Evolutionary conservation across 257 asterid species (phyloP).

Genomic region (Solanum corneliomulleri): DNA sequence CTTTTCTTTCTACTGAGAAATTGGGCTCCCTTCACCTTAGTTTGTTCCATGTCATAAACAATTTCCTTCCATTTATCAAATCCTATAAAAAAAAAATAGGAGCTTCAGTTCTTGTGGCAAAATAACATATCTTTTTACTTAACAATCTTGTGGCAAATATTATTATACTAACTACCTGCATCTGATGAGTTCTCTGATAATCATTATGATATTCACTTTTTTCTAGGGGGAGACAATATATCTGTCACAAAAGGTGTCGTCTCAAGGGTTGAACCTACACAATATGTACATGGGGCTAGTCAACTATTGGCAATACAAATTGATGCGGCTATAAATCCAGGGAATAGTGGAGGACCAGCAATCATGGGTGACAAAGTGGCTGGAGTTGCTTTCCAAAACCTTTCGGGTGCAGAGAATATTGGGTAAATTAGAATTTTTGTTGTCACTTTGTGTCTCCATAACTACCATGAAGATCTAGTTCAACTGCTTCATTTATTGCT

Average conservation of each 20-base stretch:
- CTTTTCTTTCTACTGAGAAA: background rate
- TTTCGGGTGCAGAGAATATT: slow-evolving; percentile 93
- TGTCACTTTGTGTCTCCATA: background rate
- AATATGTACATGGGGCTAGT: slow-evolving; percentile 88
- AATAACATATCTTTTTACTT: background rate
- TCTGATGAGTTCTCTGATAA: background rate
- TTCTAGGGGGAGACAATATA: slow-evolving; percentile 87
- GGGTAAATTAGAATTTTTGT: slow-evolving; percentile 33
- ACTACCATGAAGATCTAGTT: background rate
- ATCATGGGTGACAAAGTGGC: slow-evolving; percentile 95
- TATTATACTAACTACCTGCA: background rate
- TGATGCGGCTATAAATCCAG: slow-evolving; percentile 99
- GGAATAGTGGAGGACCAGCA: slow-evolving; percentile 99
- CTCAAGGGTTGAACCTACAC: slow-evolving; percentile 95
- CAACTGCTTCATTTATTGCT: background rate
- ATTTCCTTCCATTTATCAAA: background rate
- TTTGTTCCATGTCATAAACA: background rate
- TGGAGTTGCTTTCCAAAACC: slow-evolving; percentile 98
- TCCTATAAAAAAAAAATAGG: background rate
- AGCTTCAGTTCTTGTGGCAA: background rate
- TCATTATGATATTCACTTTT: background rate
- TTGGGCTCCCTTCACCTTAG: background rate
- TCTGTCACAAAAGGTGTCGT: slow-evolving; percentile 98
- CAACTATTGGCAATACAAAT: slow-evolving; percentile 93
- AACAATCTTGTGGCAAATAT: background rate